A percentile compares a stretch with the other conserved stretches of the same genome.
These are phyloP conservation scores for Spathaspora sp. DNA, from an alignment of 1,139 yeast species.

Conservation along the genomic window DNA sequence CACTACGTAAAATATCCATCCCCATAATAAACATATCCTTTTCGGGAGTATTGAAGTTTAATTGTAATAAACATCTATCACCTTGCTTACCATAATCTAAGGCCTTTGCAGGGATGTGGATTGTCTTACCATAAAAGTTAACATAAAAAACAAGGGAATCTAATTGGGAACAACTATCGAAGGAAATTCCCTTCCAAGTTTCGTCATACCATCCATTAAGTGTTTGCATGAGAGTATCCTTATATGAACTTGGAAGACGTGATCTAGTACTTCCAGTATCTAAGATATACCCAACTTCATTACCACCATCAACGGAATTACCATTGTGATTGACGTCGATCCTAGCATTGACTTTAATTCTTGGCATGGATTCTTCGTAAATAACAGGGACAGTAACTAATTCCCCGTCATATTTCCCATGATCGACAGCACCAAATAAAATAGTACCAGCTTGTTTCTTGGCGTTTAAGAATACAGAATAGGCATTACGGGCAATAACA, in stretches of 20 bases:
- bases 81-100: slow-evolving; percentile 13
- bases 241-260: not conserved
- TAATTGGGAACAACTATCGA: not conserved
- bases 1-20: not conserved
- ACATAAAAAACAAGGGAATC: slow-evolving; percentile 18
- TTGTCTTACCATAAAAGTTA: slow-evolving; percentile 27
- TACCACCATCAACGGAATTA: slow-evolving; percentile 1
- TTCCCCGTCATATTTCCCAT: slow-evolving; percentile 47
- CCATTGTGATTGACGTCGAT: not conserved
- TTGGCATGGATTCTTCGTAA: not conserved
- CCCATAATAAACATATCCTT: slow-evolving; percentile 1
- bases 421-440: slow-evolving; percentile 60
- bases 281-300: slow-evolving; percentile 2
- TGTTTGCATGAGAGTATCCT: not conserved
- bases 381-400: slow-evolving; percentile 30
- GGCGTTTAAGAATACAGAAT: slow-evolving; percentile 51
- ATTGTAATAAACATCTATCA: slow-evolving; percentile 7
- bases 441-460: slow-evolving; percentile 38
- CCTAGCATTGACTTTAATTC: slow-evolving; percentile 1
- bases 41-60: slow-evolving; percentile 1
- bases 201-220: slow-evolving; percentile 2
- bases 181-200: not conserved
- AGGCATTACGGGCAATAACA: slow-evolving; percentile 47
- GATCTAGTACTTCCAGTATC: slow-evolving; percentile 3
- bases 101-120: slow-evolving; percentile 27